Conservation (phyloP, 2,329 filamentous ascomycete species). For the Exserohilum rostratum region DNA sequence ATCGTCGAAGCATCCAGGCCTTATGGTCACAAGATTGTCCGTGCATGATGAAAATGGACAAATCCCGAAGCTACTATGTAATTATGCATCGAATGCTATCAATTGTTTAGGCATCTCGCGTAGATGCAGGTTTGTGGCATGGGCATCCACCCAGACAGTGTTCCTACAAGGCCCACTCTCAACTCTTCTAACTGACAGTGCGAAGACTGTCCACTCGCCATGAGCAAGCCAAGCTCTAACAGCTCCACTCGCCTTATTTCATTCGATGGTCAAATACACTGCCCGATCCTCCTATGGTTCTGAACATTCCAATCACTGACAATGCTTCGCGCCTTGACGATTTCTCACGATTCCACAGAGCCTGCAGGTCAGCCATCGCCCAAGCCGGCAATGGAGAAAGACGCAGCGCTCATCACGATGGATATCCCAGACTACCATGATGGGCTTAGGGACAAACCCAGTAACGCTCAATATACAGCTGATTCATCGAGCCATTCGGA, state of each 20-base stretch:
- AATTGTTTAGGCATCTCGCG: not conserved
- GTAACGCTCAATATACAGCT: too few species aligned
- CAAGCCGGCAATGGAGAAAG: not conserved
- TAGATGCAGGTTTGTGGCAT: not conserved
- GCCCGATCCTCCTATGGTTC: not conserved
- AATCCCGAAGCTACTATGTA: not conserved
- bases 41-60: not conserved
- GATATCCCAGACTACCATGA: not conserved
- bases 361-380: not conserved
- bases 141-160: not conserved
- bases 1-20: not conserved
- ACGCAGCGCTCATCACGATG: not conserved
- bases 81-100: too few species aligned
- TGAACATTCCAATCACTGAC: too few species aligned
- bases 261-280: too few species aligned
- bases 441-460: not conserved
- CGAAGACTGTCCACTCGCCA: not conserved
- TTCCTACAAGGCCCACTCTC: not conserved
- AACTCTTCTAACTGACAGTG: not conserved
- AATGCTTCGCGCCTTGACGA: not conserved
- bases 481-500: not conserved
- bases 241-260: too few species aligned
- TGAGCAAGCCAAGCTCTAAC: not conserved
- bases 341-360: not conserved
- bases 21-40: not conserved